Percentiles rank a stretch among this genome's conserved stretches.
These are phyloP conservation scores for Emydomyces testavorans DNA, from an alignment of 2,329 filamentous ascomycete species.

Conservation along the genomic window DNA sequence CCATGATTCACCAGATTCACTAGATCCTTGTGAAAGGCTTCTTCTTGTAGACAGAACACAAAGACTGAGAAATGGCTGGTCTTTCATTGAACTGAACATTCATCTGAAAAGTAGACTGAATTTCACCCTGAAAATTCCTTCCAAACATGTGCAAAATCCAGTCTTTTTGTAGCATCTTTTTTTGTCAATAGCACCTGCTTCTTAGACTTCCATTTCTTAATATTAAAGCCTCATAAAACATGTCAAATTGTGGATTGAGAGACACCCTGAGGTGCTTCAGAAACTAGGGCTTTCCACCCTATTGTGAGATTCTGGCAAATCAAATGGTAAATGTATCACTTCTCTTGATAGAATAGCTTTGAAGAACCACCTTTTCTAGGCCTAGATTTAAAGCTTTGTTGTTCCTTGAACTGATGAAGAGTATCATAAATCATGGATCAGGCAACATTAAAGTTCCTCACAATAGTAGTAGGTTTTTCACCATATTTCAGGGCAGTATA, in stretches of 20 bases:
- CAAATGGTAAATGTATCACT: too few species aligned
- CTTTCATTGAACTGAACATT: slow-evolving; percentile 13
- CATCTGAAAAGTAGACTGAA: slow-evolving; percentile 4
- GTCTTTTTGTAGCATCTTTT: not conserved
- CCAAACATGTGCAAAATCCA: not conserved
- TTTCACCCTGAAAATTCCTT: not conserved
- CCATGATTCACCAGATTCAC: slow-evolving; percentile 11
- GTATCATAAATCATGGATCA: not conserved
- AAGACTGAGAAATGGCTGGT: slow-evolving; percentile 1
- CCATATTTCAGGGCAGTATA: not conserved
- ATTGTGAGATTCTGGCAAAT: not conserved
- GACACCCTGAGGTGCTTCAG: not conserved
- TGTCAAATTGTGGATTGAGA: not conserved
- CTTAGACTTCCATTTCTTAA: not conserved
- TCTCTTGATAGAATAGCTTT: not conserved
- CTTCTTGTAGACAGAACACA: not conserved
- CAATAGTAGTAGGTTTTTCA: not conserved
- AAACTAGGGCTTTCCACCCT: not conserved
- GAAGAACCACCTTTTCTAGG: not conserved
- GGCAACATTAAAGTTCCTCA: not conserved
- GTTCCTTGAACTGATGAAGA: not conserved
- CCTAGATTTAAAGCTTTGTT: not conserved
- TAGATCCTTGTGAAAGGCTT: slow-evolving; percentile 1
- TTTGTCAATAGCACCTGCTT: not conserved
- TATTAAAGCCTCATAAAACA: not conserved